Conservation (phyloP, 495 filamentous ascomycete genomes). For the Mycothermus thermophilus region DNA sequence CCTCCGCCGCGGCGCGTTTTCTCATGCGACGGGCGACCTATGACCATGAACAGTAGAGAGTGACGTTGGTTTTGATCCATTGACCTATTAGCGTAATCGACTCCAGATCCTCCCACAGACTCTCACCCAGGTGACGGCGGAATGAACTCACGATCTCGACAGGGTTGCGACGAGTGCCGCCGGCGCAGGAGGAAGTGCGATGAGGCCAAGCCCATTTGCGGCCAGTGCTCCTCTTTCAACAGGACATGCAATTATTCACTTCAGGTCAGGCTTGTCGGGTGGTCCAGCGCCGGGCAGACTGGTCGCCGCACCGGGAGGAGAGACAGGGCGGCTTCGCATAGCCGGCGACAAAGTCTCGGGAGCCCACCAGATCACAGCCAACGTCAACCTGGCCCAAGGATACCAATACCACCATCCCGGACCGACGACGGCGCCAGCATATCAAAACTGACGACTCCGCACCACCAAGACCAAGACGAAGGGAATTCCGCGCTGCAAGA, state of each 20-base stretch:
- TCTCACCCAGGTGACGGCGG: no score
- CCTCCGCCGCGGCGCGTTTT: no score
- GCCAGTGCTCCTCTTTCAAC: constrained; percentile 6
- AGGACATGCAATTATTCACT: constrained; percentile 10
- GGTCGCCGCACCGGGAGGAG: neutral
- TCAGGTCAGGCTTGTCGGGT: no score
- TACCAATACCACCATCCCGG: no score
- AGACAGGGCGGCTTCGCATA: neutral
- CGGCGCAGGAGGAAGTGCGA: constrained; percentile 11
- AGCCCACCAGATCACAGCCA: no score
- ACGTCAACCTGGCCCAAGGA: no score
- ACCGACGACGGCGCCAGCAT: no score
- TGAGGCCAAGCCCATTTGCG: constrained; percentile 10
- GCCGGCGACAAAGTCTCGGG: neutral
- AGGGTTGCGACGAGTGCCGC: constrained; percentile 14
- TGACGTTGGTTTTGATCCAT: no score
- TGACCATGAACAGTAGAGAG: no score
- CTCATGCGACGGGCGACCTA: no score
- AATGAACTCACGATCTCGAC: constrained; percentile 12
- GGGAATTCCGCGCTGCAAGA: neutral
- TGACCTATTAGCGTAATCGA: no score
- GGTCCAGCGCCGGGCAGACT: constrained; percentile 5
- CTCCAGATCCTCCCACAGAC: no score
- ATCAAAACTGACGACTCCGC: neutral
- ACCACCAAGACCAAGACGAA: neutral